Evolutionary conservation across 1,284 basidiomycete species (phyloP), one percentile per base, ranked within the genome.

Genomic region (Cryptococcus jaspeensis): DNA sequence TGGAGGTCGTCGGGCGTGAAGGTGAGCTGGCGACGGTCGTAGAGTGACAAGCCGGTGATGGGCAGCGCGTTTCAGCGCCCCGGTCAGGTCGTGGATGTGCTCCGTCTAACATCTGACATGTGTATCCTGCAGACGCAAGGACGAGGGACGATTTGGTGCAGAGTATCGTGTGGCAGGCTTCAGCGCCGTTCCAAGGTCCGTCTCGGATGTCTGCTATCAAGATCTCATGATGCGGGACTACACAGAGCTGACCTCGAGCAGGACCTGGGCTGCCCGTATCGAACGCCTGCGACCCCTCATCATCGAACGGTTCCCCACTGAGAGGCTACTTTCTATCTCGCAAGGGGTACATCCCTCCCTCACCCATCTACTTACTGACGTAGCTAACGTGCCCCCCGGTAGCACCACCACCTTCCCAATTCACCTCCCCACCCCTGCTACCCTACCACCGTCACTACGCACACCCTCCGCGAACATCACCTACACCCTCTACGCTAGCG

Each of bases 391-490:
- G n/a, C 28, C 38, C 23, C 13, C 15, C 5, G 1, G 7, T 28
- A 59, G 57, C 15, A 39, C 20, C n/a, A 55, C 57, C 23, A 37
- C 41, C 22, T 59, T 59, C 35, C 47, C 41, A n/a, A 20, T 55
- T 12, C 25, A 18, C 12, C 41, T 59, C 8, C 25, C 52, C 22
- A 16, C 55, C n/a, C 53, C 57, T 40, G 16, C 23, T 7, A 20
- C 20, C 22, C 44, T 59, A 7, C 58, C 58, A 2, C 15, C 49
- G 9, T 50, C 53, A 9, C 44, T 55, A 38, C 5, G 9, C 15
- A 44, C 45, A 8, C 48, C 41, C 16, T 16, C 20, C 16, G 58
- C 53, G 5, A 38, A 41, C 6, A 55, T 49, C 47, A 36, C 50
- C 6, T 59, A 59, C 36, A 43, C 53, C 16, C 45, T 59, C 9